Conservation (phyloP, 2,329 filamentous ascomycete species). For the Rhytidhysteron rufulum region DNA sequence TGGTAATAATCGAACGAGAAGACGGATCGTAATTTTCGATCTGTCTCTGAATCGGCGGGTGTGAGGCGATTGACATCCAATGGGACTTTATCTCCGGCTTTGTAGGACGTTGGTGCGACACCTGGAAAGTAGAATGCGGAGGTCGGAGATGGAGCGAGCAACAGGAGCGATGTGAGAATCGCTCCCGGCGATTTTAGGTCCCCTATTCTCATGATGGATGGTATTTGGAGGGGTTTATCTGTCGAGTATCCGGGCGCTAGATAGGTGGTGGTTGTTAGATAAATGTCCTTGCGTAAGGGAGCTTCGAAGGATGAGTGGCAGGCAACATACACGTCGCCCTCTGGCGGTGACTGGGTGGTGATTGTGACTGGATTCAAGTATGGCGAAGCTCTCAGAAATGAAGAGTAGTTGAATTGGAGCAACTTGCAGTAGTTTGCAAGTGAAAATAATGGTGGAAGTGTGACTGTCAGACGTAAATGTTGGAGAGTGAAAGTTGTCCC, state of each 20-base stretch:
- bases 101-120: constrained; percentile 90
- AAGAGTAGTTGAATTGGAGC: background rate
- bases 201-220: constrained; percentile 26
- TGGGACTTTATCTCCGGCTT: constrained; percentile 72
- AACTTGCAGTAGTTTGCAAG: too few relatives aligned
- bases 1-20: constrained; percentile 97
- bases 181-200: constrained; percentile 20
- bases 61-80: constrained; percentile 91
- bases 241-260: constrained; percentile 5
- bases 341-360: constrained; percentile 1
- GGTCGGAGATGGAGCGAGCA: constrained; percentile 29
- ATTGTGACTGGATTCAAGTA: background rate
- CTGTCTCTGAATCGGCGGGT: constrained; percentile 71
- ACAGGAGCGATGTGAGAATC: constrained; percentile 34
- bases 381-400: background rate
- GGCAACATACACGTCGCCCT: constrained; percentile 6
- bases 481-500: constrained; percentile 10
- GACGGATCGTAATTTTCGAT: constrained; percentile 83
- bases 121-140: constrained; percentile 92
- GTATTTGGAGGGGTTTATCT: constrained; percentile 3
- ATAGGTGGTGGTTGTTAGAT: constrained; percentile 10
- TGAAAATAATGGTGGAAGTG: too few relatives aligned
- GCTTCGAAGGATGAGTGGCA: constrained; percentile 10
- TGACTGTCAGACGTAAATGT: too few relatives aligned
- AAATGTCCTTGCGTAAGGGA: constrained; percentile 9